Base-by-base conservation (phyloP, 208 protist species). In the Lotmaria passim region DNA sequence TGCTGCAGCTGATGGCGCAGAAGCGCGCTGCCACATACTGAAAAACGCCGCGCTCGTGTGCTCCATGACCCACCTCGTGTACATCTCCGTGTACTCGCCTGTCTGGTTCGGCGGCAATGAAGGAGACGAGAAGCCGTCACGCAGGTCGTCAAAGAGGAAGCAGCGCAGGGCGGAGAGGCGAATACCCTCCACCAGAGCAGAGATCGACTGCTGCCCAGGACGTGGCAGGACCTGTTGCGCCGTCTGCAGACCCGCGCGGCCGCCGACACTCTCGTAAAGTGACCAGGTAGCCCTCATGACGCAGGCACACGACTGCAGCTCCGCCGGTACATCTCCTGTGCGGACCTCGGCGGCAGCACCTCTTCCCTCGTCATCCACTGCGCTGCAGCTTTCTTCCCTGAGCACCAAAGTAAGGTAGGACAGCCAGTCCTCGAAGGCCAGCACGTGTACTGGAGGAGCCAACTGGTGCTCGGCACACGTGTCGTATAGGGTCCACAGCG, bases 161-260 rank as follows among this genome's bases (percentile, higher is more conserved):
- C 62, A 78, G 47, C 79, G 77, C 44, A 92, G 61, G 11, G 81
- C 84, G 11, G 88, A 58, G n/a, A 92, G 80, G 24, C 86, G 90
- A 12, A 93, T 73, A 30, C 73, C 84, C 69, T 93, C 86, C 51
- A 91, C 66, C 0, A 91, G 70, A n/a, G 82, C 79, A 33, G 65
- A 77, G 26, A 83, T 57, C 12, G 81, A 73, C 59, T 85, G 81
- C 43, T 79, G 75, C 17, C 75, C 50, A 14, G 78, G 82, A 12
- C 78, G 73, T 12, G 55, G 78, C 38, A 94, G 75, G 51, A 91
- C 44, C 75, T 89, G 79, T 56, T 60, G 51, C 0, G 83, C 89
- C 10, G 86, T 94, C 33, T 71, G 78, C 53, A 84, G 62, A 8
- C 72, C 71, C 5, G 81, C 23, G 26, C 26, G 52, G 8, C 60